Conservation (phyloP, 257 asterid genomes). For the Solanum chaucha region DNA sequence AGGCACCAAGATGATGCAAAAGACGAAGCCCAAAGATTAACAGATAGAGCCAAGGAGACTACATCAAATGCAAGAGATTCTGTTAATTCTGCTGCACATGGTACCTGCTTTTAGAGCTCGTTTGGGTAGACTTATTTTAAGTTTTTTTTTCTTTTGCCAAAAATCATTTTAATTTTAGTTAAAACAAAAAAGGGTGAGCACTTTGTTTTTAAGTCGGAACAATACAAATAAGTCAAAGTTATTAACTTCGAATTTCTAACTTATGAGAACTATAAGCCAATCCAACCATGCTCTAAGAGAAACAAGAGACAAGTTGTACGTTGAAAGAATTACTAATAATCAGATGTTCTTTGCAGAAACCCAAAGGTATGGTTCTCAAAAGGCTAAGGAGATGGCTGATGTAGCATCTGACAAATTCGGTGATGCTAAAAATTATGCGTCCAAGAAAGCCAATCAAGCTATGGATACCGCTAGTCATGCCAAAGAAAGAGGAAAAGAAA, state of each 20-base stretch:
- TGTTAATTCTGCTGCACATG: slow-evolving; percentile 36
- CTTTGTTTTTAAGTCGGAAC: background rate
- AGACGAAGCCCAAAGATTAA: slow-evolving; percentile 13
- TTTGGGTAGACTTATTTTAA: too few relatives aligned
- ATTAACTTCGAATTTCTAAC: background rate
- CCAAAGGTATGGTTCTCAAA: slow-evolving; percentile 33
- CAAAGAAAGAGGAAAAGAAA: slow-evolving; percentile 8
- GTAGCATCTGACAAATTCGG: slow-evolving; percentile 17
- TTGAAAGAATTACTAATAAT: background rate
- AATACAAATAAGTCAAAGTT: too few relatives aligned
- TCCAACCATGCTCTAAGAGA: too few relatives aligned
- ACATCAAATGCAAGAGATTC: slow-evolving; percentile 33
- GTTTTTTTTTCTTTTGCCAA: too few relatives aligned
- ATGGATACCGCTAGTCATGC: slow-evolving; percentile 7
- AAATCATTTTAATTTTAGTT: too few relatives aligned
- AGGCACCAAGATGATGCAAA: slow-evolving; percentile 14
- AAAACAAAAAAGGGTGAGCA: background rate
- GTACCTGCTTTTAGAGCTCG: slow-evolving; percentile 6
- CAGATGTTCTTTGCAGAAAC: slow-evolving; percentile 22
- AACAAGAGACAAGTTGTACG: background rate
- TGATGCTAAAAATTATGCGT: slow-evolving; percentile 21
- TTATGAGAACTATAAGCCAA: background rate
- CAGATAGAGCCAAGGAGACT: slow-evolving; percentile 28
- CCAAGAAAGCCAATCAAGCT: slow-evolving; percentile 19
- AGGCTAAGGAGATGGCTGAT: slow-evolving; percentile 20